phyloP scores from a whole-genome alignment of 495 filamentous ascomycete species.

The Alectoria sarmentosa region DNA sequence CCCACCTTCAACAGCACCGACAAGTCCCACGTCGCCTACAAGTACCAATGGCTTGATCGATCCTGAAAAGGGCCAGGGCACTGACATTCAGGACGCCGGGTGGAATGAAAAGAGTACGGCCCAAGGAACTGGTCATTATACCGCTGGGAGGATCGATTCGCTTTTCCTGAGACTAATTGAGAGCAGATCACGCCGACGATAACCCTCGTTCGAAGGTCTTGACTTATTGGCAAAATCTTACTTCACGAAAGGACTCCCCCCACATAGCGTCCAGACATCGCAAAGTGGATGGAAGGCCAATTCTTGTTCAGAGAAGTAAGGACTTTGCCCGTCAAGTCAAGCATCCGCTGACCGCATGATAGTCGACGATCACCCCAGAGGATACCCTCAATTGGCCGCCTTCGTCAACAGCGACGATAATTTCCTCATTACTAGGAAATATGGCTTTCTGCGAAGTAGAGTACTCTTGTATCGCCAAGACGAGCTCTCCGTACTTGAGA shows the following conservation, averaged over 20 bases:
- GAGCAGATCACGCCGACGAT: neutral
- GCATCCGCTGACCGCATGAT: neutral
- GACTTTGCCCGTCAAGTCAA: neutral
- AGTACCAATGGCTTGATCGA: neutral
- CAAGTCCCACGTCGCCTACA: constrained; percentile 17
- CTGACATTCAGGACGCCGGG: neutral
- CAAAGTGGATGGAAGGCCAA: constrained; percentile 18
- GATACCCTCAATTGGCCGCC: constrained; percentile 35
- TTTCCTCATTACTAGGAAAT: constrained; percentile 34
- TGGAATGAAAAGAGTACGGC: constrained; percentile 6
- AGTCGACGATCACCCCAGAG: constrained; percentile 33
- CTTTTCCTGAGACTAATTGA: neutral
- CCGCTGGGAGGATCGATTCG: neutral
- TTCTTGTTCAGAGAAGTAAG: constrained; percentile 23
- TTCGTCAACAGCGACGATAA: constrained; percentile 32
- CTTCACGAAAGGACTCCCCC: neutral
- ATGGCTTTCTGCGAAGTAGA: constrained; percentile 32
- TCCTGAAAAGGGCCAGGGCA: neutral
- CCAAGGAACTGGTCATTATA: neutral
- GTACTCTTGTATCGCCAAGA: constrained; percentile 37
- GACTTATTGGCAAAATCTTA: constrained; percentile 6
- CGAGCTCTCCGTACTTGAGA: constrained; percentile 31
- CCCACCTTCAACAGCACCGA: constrained; percentile 22
- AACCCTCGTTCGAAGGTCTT: constrained; percentile 5
- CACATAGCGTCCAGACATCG: constrained; percentile 12